These are phyloP conservation scores for Secale cereale DNA, from an alignment of 176 grass and related monocot species.

Conservation along the genomic window DNA sequence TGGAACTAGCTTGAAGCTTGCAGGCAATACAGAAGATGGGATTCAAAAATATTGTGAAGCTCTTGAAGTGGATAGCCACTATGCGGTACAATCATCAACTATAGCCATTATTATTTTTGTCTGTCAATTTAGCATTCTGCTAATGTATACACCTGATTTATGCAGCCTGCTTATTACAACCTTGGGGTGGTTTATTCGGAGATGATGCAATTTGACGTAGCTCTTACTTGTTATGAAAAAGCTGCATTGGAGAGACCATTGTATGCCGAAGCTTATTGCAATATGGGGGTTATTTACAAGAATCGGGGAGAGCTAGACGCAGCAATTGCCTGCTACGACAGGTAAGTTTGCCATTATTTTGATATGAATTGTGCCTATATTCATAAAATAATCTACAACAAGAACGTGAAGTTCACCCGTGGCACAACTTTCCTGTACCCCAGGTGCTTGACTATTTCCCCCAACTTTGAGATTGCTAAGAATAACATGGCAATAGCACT, in stretches of 20 bases:
- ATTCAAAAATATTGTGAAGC: slow-evolving; percentile 99
- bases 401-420: slow-evolving; percentile 14
- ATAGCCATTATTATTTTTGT: slow-evolving; percentile 3
- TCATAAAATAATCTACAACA: slow-evolving; percentile 6
- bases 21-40: slow-evolving; percentile 89
- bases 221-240: slow-evolving; percentile 97
- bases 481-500: slow-evolving; percentile 99
- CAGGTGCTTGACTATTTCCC: slow-evolving; percentile 96
- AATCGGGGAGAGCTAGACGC: slow-evolving; percentile 94
- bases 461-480: slow-evolving; percentile 99
- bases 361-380: slow-evolving; percentile 1
- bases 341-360: slow-evolving; percentile 33
- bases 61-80: slow-evolving; percentile 84
- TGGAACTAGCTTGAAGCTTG: slow-evolving; percentile 94
- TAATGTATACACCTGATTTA: slow-evolving; percentile 17
- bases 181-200: slow-evolving; percentile 98
- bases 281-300: slow-evolving; percentile 99
- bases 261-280: slow-evolving; percentile 96
- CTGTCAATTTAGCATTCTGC: slow-evolving; percentile 12
- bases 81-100: slow-evolving; percentile 58
- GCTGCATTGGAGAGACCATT: slow-evolving; percentile 91
- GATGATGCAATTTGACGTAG: slow-evolving; percentile 94
- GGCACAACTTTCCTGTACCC: slow-evolving; percentile 25
- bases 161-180: slow-evolving; percentile 99
- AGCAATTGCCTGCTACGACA: slow-evolving; percentile 96